Percentiles rank a stretch among this genome's conserved stretches.
These are phyloP conservation scores for Ustilago trichophora DNA, from an alignment of 1,284 basidiomycete genomes.

Conservation along the genomic window DNA sequence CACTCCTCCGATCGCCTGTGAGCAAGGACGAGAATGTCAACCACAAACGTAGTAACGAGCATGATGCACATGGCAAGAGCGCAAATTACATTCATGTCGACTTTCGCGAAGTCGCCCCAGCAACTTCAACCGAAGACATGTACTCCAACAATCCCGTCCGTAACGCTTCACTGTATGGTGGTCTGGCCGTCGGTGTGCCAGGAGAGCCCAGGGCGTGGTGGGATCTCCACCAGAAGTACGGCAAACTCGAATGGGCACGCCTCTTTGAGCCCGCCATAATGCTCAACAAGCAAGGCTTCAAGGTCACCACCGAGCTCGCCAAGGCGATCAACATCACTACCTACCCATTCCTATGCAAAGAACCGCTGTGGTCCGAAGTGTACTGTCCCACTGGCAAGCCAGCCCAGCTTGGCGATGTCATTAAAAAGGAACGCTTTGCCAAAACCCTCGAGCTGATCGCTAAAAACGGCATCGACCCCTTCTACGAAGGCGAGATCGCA, in stretches of 20 bases:
- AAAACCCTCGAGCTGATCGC: slow-evolving; percentile 52
- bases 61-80: slow-evolving; percentile 28
- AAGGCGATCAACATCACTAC: slow-evolving; percentile 44
- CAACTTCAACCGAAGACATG: slow-evolving; percentile 66
- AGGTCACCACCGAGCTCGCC: slow-evolving; percentile 53
- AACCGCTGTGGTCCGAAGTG: slow-evolving; percentile 55
- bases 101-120: slow-evolving; percentile 68
- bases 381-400: slow-evolving; percentile 59
- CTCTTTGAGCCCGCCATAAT: slow-evolving; percentile 62
- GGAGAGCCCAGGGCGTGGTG: slow-evolving; percentile 66
- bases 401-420: slow-evolving; percentile 54
- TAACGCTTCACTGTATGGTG: slow-evolving; percentile 43
- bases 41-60: slow-evolving; percentile 9
- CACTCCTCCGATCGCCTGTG: slow-evolving; percentile 48
- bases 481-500: slow-evolving; percentile 59
- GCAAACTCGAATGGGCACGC: slow-evolving; percentile 62
- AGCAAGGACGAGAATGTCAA: slow-evolving; percentile 19
- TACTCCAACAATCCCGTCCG: slow-evolving; percentile 46
- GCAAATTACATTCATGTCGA: slow-evolving; percentile 67
- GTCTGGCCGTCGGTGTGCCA: slow-evolving; percentile 65
- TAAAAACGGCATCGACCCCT: slow-evolving; percentile 48
- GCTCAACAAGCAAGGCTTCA: slow-evolving; percentile 62
- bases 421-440: slow-evolving; percentile 47
- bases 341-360: slow-evolving; percentile 54
- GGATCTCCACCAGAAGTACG: slow-evolving; percentile 60